Base-by-base conservation (phyloP, 2,329 filamentous ascomycete genomes). In the Madurella mycetomatis region DNA sequence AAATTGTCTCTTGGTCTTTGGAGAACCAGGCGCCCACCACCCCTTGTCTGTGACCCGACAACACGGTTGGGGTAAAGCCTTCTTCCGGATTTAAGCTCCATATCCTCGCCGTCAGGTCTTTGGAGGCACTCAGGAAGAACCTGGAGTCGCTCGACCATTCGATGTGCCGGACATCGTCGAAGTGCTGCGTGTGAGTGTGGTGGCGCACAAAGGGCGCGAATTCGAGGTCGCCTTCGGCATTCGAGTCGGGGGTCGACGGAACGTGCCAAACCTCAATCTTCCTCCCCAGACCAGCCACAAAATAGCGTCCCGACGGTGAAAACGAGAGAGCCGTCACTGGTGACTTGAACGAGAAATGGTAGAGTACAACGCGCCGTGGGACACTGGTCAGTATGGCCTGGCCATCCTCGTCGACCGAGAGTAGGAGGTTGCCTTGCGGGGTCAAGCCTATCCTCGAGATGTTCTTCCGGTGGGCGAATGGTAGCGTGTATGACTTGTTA, bases 21-120 rank as follows among this genome's bases (percentile, higher is more conserved):
- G 92, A 95, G 68, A 99, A 99, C 85, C 91, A 99, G n/a, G 92
- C 92, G n/a, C 87, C 90, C 51, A 95, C 80, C 2, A 99, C 88
- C 15, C 83, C 86, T 70, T 96, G 91, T 68, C 91, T 86, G 72
- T 99, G 95, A 1, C 94, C 94, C 3, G 90, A 87, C 58, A 99
- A 75, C 15, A 92, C 90, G 1, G 94, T 99, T 0, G 92, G 91
- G 47, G 85, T 83, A 71, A 97, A 97, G 1, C 87, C 89, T 57
- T 92, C 88, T 65, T 96, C 90, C 1, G 85, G 80, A 62, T 95
- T 82, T 61, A 96, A 75, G 69, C 92, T 97, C 92, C 92, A 99
- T 83, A 99, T 89, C 67, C 92, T 83, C 40, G 90, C 87, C 0
- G 92, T 97, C 70, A 97, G 73, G 67, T 99, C 94, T 69, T 91